Evolutionary conservation across 768 basidiomycete species (phyloP), one percentile per base, ranked within the genome.

Genomic region (Calvatia gigantea): DNA sequence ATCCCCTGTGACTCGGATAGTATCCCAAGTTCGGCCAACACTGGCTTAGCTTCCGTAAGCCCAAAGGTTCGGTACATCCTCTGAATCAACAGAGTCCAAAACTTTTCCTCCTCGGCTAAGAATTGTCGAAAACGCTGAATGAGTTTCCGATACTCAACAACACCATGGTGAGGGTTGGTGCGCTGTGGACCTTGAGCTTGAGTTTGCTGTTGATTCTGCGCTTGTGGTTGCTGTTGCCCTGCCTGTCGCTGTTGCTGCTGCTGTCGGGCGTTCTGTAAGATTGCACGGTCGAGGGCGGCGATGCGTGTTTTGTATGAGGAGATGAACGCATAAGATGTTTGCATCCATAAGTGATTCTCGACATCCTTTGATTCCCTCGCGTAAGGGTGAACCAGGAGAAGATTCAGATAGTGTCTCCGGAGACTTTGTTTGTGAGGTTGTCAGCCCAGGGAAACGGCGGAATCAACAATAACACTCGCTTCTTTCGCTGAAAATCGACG

Each of bases 281-380:
- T 69, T 14, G 72, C 69, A 37, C 77, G 82, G 72, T 94, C 91
- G 51, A 92, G 78, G 0, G 75, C 68, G 38, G 83, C 70, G 63
- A 95, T 82, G 44, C 78, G 83, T 59, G 87, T 80, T 68, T 94
- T 94, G 77, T 92, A 95, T 21, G 80, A 76, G 14, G 87, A 74
- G 60, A 96, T 96, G 71, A 93, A 83, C 35, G 82, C 78, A 70
- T 96, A 90, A 33, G 91, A 89, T 0, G 94, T 95, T 66, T 92
- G 88, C 84, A 94, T 91, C 93, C 94, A 96, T 7, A 96, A 79
- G 60, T 89, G 85, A 28, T 81, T 89, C 66, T 94, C 89, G 38
- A 82, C 83, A 72, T 91, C 88, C 65, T 86, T 85, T 45, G 86
- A 84, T 69, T 91, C 89, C 46, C 77, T 80, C 39, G 87, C 78